Base-by-base conservation (phyloP, 768 basidiomycete genomes). In the Pisolithus tinctorius region DNA sequence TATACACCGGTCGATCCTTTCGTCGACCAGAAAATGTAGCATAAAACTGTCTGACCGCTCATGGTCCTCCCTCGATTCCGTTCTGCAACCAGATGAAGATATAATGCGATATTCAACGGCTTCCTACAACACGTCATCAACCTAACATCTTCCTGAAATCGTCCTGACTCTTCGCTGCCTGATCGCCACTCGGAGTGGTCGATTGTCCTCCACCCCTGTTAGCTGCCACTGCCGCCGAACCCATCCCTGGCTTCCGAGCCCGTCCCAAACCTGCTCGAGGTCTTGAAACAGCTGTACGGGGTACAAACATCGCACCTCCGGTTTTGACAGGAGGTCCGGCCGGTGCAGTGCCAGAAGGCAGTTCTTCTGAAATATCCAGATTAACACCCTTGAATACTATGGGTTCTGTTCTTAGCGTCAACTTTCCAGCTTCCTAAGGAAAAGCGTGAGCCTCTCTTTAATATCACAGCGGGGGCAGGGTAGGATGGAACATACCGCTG, bases 81-180 rank as follows among this genome's bases (percentile, higher is more conserved):
- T 20, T 20, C 20, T 20, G 20, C 20, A 2, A 20, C 20, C 20
- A 20, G 20, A 20, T 20, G 20, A 20, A 20, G 20, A 20, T 20
- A 20, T 20, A 20, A 20, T 20, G 20, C 20, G 20, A 20, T 20
- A 20, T 20, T 20, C 20, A 20, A 20, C 20, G 20, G 1, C 20
- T 20, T 20, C 20, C 20, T 20, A 20, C 20, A 20, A 20, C 20
- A 20, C 20, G 20, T 20, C 20, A 20, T 20, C 20, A 20, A 20
- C 26, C 61, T 6, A 94, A 65, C 84, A 94, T 85, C 61, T 84
- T 89, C 51, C 93, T 74, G 66, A 95, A 95, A 59, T 89, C 89
- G 58, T 92, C 85, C 63, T 93, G 92, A 2, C 81, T 80, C 63
- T 78, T 84, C 27, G 70, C 74, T 49, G 67, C 64, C 38, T 59